phyloP scores from a whole-genome alignment of 352 stramenopile genomes.

The Phytopythium vexans region DNA sequence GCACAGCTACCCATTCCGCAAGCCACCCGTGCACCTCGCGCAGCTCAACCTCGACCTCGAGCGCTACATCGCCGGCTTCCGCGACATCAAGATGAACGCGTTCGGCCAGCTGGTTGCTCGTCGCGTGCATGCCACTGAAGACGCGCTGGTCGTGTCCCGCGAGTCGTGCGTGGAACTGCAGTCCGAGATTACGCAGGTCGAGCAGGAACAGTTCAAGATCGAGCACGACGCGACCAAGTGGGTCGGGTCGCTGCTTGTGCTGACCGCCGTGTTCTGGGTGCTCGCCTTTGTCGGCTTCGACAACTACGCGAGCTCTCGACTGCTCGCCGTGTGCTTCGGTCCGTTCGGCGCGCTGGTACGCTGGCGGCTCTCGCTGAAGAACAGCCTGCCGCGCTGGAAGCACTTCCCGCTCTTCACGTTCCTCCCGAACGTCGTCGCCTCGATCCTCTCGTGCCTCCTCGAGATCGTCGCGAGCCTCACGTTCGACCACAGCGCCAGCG shows the following conservation, averaged over 20 bases:
- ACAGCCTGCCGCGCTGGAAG: slow-evolving; percentile 41
- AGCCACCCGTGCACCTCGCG: slow-evolving; percentile 37
- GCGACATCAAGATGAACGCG: slow-evolving; percentile 36
- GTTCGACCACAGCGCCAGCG: slow-evolving; percentile 15
- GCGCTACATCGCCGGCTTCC: slow-evolving; percentile 40
- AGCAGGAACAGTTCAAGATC: slow-evolving; percentile 40
- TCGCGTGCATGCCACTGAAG: slow-evolving; percentile 38
- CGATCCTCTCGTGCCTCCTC: slow-evolving; percentile 40
- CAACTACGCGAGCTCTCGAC: slow-evolving; percentile 46
- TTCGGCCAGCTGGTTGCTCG: slow-evolving; percentile 43
- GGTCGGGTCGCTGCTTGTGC: slow-evolving; percentile 12
- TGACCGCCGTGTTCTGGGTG: slow-evolving; percentile 39
- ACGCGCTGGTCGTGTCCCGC: slow-evolving; percentile 29
- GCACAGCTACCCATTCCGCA: slow-evolving; percentile 42
- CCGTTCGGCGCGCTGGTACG: slow-evolving; percentile 54
- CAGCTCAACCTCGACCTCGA: slow-evolving; percentile 56
- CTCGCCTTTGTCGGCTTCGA: slow-evolving; percentile 39
- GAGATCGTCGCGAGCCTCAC: slow-evolving; percentile 38
- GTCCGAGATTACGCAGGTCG: slow-evolving; percentile 41
- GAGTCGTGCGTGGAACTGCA: slow-evolving; percentile 44
- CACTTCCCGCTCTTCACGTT: slow-evolving; percentile 66
- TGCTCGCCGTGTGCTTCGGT: slow-evolving; percentile 54
- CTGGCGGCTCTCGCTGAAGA: slow-evolving; percentile 54
- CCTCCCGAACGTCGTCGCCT: slow-evolving; percentile 54
- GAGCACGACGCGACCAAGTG: slow-evolving; percentile 26